Percentiles rank a stretch among this genome's conserved stretches.
These are phyloP conservation scores for Podospora sp. DNA, from an alignment of 495 filamentous ascomycete species.

Conservation along the genomic window DNA sequence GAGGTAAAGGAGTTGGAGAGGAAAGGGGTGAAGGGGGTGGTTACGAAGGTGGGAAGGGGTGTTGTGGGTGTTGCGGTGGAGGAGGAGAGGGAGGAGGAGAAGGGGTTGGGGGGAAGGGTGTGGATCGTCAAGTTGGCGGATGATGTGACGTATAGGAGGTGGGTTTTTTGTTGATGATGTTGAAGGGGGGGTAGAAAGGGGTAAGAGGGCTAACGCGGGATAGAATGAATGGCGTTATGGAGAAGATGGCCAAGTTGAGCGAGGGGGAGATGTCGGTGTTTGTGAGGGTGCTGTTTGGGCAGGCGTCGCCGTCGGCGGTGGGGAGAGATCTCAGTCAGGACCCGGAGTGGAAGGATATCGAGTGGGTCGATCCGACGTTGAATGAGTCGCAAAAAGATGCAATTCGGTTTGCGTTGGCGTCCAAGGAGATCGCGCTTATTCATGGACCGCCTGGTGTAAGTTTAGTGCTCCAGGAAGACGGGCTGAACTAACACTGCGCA, in stretches of 20 bases:
- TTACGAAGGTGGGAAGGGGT: slow-evolving; percentile 65
- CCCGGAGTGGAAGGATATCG: slow-evolving; percentile 49
- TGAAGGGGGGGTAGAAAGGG: neutral
- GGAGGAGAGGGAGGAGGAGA: slow-evolving; percentile 60
- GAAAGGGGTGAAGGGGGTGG: slow-evolving; percentile 77
- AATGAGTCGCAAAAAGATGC: slow-evolving; percentile 93
- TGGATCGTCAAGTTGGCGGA: slow-evolving; percentile 89
- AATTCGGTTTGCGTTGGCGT: slow-evolving; percentile 82
- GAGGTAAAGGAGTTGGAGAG: slow-evolving; percentile 65
- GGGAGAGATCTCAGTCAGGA: slow-evolving; percentile 44
- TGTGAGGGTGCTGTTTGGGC: slow-evolving; percentile 82
- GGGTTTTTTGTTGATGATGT: slow-evolving; percentile 23
- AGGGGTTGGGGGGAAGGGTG: slow-evolving; percentile 64
- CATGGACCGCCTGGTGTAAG: slow-evolving; percentile 86
- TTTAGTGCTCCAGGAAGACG: neutral
- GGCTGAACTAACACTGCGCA: slow-evolving; percentile 26
- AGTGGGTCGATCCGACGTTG: slow-evolving; percentile 77
- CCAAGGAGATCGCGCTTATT: slow-evolving; percentile 84
- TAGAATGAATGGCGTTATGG: slow-evolving; percentile 91
- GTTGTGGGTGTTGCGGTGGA: slow-evolving; percentile 73
- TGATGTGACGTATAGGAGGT: slow-evolving; percentile 88
- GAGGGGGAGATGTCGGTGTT: slow-evolving; percentile 72
- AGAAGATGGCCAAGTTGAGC: slow-evolving; percentile 69
- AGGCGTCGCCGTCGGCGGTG: slow-evolving; percentile 60
- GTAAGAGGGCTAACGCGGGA: neutral